Evolutionary conservation across 1,139 yeast genomes (phyloP), one percentile per base, ranked within the genome.

Genomic region (Eremothecium sinecaudum): DNA sequence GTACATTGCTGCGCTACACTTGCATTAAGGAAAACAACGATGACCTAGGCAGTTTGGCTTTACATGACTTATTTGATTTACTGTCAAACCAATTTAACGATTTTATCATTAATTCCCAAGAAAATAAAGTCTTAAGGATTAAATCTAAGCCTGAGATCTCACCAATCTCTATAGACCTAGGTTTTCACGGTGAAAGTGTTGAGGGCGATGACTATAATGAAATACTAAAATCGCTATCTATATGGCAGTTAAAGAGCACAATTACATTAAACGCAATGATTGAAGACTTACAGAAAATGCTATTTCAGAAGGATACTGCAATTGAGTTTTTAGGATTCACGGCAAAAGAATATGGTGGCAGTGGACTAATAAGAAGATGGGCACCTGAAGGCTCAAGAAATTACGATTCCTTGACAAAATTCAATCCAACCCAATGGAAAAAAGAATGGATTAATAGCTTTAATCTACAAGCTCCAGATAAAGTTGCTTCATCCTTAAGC

Each of bases 321-420:
- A 31, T 56, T 2, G 38, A 50, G 4, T 51, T 46, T 23, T 32
- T 56, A 1, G 38, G 35, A 20, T 55, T 53, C 19, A 44, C 46
- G 4, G 31, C 53, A 5, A 42, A 42, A 3, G 51, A 49, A 10
- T 26, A 53, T 18, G 54, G 54, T 18, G 56, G 48, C 1, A 33
- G 32, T 3, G 41, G 39, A 12, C 29, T 50, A 1, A 37, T 56
- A 4, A 33, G 43, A 1, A 48, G 44, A 39, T 53, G 58, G 58
- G 58, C 53, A 4, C 58, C 60, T 2, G 35, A 33, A 4, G 46
- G 48, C 10, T 55, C 59, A 1, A 20, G 39, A 4, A 52, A 54
- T 35, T 32, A 43, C 5, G 29, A 39, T 13, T 24, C 30, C 1
- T 22, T 52, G 9, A 33, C 37, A 22, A 33, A 34, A 22, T 44